Conservation (phyloP, 352 stramenopile genomes). For the Phytophthora hibernalis region DNA sequence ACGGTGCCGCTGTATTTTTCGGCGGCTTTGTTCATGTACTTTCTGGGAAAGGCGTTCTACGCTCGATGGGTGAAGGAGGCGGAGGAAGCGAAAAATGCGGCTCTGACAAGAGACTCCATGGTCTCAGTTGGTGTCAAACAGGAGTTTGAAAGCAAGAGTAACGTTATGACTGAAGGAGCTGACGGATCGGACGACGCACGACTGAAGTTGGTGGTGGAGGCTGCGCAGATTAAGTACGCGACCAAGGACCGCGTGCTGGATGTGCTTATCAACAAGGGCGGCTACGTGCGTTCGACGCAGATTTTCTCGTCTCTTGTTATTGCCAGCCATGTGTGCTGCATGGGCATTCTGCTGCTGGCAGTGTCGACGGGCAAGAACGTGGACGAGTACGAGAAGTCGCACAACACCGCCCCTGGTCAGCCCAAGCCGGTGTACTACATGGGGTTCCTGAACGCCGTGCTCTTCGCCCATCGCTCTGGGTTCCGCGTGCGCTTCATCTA, state of each 20-base stretch:
- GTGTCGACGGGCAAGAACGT: constrained; percentile 58
- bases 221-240: constrained; percentile 52
- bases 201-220: constrained; percentile 59
- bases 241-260: constrained; percentile 62
- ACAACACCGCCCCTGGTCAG: constrained; percentile 41
- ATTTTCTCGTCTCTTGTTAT: constrained; percentile 81
- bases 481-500: constrained; percentile 87
- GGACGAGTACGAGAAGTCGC: constrained; percentile 29
- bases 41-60: constrained; percentile 79
- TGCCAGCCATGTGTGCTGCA: constrained; percentile 70
- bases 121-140: constrained; percentile 38
- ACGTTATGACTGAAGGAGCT: constrained; percentile 10
- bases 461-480: constrained; percentile 78
- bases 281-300: constrained; percentile 83
- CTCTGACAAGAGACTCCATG: constrained; percentile 47
- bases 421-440: constrained; percentile 86
- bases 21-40: constrained; percentile 79
- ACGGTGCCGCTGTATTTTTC: constrained; percentile 79
- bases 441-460: constrained; percentile 82
- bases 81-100: constrained; percentile 67
- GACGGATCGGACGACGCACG: constrained; percentile 29
- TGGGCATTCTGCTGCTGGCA: constrained; percentile 73
- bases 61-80: constrained; percentile 72
- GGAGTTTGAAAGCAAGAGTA: constrained; percentile 24
- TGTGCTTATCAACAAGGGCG: constrained; percentile 73